A percentile compares a stretch with the other conserved stretches of the same genome.
phyloP scores from a whole-genome alignment of 208 protist species.

The Wallacemonas sp. region DNA sequence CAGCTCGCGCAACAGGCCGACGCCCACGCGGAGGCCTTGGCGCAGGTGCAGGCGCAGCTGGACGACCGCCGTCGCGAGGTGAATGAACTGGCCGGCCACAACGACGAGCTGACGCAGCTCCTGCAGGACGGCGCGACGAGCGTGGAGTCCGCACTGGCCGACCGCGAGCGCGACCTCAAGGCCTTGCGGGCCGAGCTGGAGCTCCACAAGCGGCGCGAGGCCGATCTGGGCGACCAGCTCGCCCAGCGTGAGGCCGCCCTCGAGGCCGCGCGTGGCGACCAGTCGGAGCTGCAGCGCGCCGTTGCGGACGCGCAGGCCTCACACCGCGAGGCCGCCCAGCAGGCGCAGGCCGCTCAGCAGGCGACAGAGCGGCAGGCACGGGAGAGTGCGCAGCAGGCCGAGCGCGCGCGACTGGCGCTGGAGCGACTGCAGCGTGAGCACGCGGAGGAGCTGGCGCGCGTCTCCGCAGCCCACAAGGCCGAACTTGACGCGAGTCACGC shows the following conservation, averaged over 20 bases:
- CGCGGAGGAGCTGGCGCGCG: constrained; percentile 13
- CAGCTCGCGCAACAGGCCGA: constrained; percentile 16
- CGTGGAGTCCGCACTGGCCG: constrained; percentile 42
- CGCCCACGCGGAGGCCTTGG: neutral
- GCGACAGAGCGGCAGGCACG: constrained; percentile 28
- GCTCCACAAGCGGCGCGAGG: constrained; percentile 35
- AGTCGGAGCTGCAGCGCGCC: constrained; percentile 11
- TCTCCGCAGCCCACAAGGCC: constrained; percentile 14
- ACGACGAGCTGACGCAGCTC: constrained; percentile 51
- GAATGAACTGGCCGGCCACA: constrained; percentile 21
- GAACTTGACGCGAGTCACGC: constrained; percentile 26
- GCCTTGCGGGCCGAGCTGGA: constrained; percentile 19
- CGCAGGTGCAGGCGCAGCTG: constrained; percentile 23
- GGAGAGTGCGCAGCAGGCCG: constrained; percentile 30
- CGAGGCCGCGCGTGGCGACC: neutral
- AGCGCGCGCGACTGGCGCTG: constrained; percentile 25
- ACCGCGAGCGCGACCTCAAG: constrained; percentile 38
- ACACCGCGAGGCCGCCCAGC: constrained; percentile 22
- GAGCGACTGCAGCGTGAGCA: constrained; percentile 28
- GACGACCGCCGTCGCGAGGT: constrained; percentile 23
- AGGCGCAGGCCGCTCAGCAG: constrained; percentile 21
- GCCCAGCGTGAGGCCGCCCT: constrained; percentile 24
- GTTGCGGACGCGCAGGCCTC: constrained; percentile 14
- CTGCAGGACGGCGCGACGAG: constrained; percentile 54
- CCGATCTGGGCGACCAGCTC: constrained; percentile 26